Percentiles rank a stretch among this genome's conserved stretches.
Evolutionary conservation across 169 alveolate genomes (phyloP).

Genomic region (Cryptosporidium xiaoi): DNA sequence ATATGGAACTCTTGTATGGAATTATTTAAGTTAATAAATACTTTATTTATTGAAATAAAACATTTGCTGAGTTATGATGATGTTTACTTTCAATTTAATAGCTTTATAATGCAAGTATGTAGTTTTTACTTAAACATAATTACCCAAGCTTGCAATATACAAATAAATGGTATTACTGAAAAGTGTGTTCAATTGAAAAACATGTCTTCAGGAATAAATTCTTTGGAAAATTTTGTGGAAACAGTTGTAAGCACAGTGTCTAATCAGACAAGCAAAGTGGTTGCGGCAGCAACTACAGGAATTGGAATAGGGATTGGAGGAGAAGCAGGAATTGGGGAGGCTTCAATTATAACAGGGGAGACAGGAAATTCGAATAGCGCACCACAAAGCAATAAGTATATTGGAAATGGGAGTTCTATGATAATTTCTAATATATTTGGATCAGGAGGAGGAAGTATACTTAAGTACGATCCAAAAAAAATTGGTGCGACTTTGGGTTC

Average conservation of each 20-base stretch:
- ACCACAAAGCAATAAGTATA: not conserved
- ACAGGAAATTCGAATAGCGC: not conserved
- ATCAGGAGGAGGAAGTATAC: not conserved
- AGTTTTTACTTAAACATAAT: slow-evolving; percentile 3
- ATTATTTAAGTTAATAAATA: slow-evolving; percentile 15
- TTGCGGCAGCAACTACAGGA: slow-evolving; percentile 14
- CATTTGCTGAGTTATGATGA: slow-evolving; percentile 60
- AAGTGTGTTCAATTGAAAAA: not conserved
- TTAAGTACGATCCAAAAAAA: slow-evolving; percentile 18
- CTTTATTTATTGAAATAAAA: slow-evolving; percentile 15
- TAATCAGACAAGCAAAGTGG: slow-evolving; percentile 44
- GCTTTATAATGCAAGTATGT: slow-evolving; percentile 4
- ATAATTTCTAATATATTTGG: not conserved
- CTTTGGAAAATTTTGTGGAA: slow-evolving; percentile 62
- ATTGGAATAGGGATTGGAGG: no score
- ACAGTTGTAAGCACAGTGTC: slow-evolving; percentile 65
- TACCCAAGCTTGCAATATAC: not conserved
- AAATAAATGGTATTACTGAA: slow-evolving; percentile 26
- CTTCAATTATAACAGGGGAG: no score
- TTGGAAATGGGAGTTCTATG: not conserved
- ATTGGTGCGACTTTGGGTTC: slow-evolving; percentile 65
- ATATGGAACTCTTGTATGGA: slow-evolving; percentile 43
- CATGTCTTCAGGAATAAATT: slow-evolving; percentile 3
- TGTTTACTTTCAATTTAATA: slow-evolving; percentile 28
- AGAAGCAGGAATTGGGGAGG: no score